phyloP scores from a whole-genome alignment of 169 alveolate species.

The Cryptosporidium meleagridis region DNA sequence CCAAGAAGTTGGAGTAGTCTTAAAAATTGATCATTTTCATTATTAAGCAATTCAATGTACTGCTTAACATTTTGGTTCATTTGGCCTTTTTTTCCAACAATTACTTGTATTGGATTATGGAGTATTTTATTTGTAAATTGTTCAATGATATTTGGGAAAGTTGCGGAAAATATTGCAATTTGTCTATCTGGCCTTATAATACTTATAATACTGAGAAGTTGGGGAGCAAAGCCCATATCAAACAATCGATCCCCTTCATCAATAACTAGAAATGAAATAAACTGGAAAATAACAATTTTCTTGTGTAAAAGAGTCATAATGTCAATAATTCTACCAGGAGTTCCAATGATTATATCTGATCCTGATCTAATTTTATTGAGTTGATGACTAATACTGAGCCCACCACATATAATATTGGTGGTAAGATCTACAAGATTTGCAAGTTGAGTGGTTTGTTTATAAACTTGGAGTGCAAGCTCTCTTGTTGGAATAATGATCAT shows the following conservation, averaged over 20 bases:
- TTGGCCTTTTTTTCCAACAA: constrained; percentile 91
- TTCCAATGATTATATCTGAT: constrained; percentile 95
- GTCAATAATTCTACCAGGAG: constrained; percentile 98
- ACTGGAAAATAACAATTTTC: constrained; percentile 90
- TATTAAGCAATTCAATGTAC: constrained; percentile 90
- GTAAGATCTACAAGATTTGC: constrained; percentile 46
- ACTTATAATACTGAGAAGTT: constrained; percentile 91
- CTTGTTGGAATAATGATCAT: constrained; percentile 88
- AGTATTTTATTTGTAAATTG: constrained; percentile 94
- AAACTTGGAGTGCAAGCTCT: constrained; percentile 87
- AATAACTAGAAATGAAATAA: constrained; percentile 95
- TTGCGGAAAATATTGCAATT: constrained; percentile 98
- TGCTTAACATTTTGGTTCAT: constrained; percentile 94
- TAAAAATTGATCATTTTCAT: constrained; percentile 87
- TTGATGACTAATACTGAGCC: constrained; percentile 92
- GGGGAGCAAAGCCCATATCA: constrained; percentile 98
- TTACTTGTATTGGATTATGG: constrained; percentile 95
- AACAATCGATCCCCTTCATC: constrained; percentile 99
- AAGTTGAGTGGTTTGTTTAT: constrained; percentile 80
- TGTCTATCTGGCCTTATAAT: constrained; percentile 94
- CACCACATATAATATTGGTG: constrained; percentile 91
- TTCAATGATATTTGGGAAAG: constrained; percentile 97
- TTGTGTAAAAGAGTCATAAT: constrained; percentile 92
- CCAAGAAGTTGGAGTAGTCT: constrained; percentile 94
- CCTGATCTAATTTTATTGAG: constrained; percentile 92